Conservation (phyloP, 768 basidiomycete species). For the Trametopsis cervina region DNA sequence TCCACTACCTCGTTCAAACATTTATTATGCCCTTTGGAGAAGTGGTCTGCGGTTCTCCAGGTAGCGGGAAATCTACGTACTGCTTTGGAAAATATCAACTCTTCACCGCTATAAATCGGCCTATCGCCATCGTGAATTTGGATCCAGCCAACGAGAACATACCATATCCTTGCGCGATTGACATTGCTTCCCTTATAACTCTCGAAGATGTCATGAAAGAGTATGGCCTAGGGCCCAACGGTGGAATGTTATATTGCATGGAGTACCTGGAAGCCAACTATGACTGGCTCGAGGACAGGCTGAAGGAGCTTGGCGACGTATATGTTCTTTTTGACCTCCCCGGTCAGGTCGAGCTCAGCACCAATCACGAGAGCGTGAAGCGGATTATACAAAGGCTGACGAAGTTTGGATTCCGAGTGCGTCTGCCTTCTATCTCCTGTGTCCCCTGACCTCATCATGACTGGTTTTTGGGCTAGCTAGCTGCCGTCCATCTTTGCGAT, state of each 20-base stretch:
- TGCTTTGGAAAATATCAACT: slow-evolving; percentile 86
- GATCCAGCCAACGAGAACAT: slow-evolving; percentile 91
- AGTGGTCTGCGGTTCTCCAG: slow-evolving; percentile 80
- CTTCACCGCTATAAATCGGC: slow-evolving; percentile 77
- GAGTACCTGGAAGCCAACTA: slow-evolving; percentile 95
- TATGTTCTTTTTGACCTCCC: slow-evolving; percentile 95
- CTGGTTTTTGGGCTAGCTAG: slow-evolving; percentile 47
- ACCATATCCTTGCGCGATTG: slow-evolving; percentile 87
- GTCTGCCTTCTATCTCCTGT: slow-evolving; percentile 25
- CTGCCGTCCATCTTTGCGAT: slow-evolving; percentile 92
- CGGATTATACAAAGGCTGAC: slow-evolving; percentile 63
- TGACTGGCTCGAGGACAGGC: slow-evolving; percentile 74
- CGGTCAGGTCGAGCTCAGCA: slow-evolving; percentile 95
- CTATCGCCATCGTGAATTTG: slow-evolving; percentile 88
- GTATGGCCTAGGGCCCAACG: slow-evolving; percentile 87
- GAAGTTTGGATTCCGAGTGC: slow-evolving; percentile 80
- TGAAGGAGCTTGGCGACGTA: slow-evolving; percentile 64
- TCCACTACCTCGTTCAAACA: not conserved
- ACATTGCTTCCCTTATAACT: slow-evolving; percentile 80
- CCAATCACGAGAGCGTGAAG: slow-evolving; percentile 89
- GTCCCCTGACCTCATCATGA: too few relatives aligned
- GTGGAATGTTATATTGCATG: slow-evolving; percentile 93
- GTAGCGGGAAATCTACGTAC: slow-evolving; percentile 85
- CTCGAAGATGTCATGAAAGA: slow-evolving; percentile 83
- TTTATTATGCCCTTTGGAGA: slow-evolving; percentile 80